Evolutionary conservation across 768 basidiomycete genomes (phyloP).

Genomic region (Suillus discolor): DNA sequence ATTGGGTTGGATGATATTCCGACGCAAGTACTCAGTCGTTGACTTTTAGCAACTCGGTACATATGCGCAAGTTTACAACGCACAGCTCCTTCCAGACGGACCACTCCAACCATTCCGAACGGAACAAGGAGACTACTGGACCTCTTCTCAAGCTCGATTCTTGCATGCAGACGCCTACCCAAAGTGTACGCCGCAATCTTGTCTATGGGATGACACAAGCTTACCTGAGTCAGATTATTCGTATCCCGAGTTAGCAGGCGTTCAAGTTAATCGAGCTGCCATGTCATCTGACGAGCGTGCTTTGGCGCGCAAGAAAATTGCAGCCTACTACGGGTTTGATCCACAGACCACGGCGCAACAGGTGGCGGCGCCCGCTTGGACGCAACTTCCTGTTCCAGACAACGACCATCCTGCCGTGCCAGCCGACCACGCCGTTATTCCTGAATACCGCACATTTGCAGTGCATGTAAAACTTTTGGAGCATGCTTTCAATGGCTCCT

Average conservation of each 20-base stretch:
- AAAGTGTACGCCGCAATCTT: conserved; percentile 19
- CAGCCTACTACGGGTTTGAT: conserved; percentile 27
- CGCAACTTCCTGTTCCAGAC: conserved; percentile 21
- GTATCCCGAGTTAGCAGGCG: conserved; percentile 26
- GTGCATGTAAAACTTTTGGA: conserved; percentile 27
- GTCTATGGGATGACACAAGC: neutral
- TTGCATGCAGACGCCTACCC: conserved; percentile 20
- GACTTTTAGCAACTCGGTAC: conserved; percentile 22
- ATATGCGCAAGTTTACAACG: conserved; percentile 21
- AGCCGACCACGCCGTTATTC: conserved; percentile 17
- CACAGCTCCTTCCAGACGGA: conserved; percentile 19
- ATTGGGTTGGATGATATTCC: neutral
- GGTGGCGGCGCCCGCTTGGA: conserved; percentile 12
- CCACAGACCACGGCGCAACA: conserved; percentile 16
- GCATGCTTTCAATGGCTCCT: conserved; percentile 25
- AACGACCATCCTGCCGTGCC: conserved; percentile 14
- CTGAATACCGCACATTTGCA: conserved; percentile 28
- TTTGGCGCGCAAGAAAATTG: conserved; percentile 23
- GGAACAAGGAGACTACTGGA: conserved; percentile 27
- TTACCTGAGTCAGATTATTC: conserved; percentile 25
- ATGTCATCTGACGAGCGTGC: conserved; percentile 18
- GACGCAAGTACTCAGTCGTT: neutral
- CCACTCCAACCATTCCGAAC: conserved; percentile 27
- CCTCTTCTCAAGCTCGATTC: conserved; percentile 25
- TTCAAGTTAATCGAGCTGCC: conserved; percentile 26